Base-by-base conservation (phyloP, 495 filamentous ascomycete species). In the Gamarada debralockiae region DNA sequence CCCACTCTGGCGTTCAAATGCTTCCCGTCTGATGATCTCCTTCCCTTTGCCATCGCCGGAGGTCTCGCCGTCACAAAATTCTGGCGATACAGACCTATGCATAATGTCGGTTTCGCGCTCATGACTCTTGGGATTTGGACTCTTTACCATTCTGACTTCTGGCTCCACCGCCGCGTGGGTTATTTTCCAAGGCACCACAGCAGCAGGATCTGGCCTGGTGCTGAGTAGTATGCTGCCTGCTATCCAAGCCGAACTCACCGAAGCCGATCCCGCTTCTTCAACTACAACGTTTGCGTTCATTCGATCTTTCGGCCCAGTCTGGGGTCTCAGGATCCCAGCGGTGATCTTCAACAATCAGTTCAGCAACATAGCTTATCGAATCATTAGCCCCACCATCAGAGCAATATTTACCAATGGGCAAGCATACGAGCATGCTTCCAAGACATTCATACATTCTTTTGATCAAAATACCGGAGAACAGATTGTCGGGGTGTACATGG, bases 21-120 rank as follows among this genome's bases (percentile, higher is more conserved):
- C 76, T 95, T 14, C 86, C 90, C 2, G 80, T 82, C 84, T 83
- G 14, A 59, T 93, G 43, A 71, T 79, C 2, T 74, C 91, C 14
- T 86, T 87, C 15, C 31, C 87, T 56, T 60, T 73, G 86, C 85
- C 25, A 79, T 75, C 4, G 58, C 57, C 3, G 81, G 79, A 0
- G 90, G 89, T 33, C 59, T 86, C 52, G 64, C 82, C 58, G 90
- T 95, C 63, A 76, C 78, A 34, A 89, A 86, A 64, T 87, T 85
- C 7, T 83, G 83, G 45, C 68, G 67, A 21, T 82, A 75, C 53
- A 44, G 67, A 45, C 65, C 64, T 2, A 63, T 69, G 8, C 84
- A 86, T 60, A 76, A 75, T 58, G 59, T 65, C 15, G 85, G 82
- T 42, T 62, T 79, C 50, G 56, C 66, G 15, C 49, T 84, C 47